A percentile compares a stretch with the other conserved stretches of the same genome.
Conservation (phyloP, 257 asterid genomes). For the Buddleja alternifolia region DNA sequence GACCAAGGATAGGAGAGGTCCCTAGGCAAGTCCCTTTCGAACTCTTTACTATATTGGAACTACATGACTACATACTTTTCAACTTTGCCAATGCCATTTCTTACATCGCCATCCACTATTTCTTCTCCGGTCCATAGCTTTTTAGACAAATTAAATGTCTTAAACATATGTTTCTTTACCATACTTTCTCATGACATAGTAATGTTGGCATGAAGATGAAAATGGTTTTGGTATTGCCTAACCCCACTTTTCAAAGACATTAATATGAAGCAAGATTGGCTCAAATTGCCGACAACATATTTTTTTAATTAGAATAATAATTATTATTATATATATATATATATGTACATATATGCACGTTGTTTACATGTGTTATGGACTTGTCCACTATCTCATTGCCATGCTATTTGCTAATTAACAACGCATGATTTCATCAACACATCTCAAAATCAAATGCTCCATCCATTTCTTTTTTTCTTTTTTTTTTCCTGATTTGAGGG, state of each 20-base stretch:
- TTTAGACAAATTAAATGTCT: not conserved
- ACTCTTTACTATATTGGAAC: not conserved
- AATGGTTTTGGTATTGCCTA: not conserved
- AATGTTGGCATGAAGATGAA: not conserved
- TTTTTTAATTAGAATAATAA: not conserved
- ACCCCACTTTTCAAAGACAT: conserved; percentile 10
- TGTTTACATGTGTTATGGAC: conserved; percentile 21
- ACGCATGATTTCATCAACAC: not conserved
- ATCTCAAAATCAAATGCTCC: not conserved
- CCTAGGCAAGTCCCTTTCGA: not conserved
- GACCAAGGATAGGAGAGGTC: not conserved
- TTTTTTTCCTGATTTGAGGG: not conserved
- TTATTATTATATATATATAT: too few species aligned
- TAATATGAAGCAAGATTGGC: not conserved
- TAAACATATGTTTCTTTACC: not conserved
- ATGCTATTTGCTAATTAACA: not conserved
- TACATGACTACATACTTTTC: not conserved
- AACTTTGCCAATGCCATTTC: not conserved
- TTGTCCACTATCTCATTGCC: not conserved
- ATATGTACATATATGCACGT: conserved; percentile 12
- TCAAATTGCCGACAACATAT: conserved; percentile 7
- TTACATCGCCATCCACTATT: not conserved
- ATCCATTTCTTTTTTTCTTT: too few species aligned
- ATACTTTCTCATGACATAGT: too few species aligned
- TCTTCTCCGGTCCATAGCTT: not conserved